Percentiles rank a stretch among this genome's conserved stretches.
Evolutionary conservation across 1,284 basidiomycete genomes (phyloP).

Genomic region (Marasmius sp.): DNA sequence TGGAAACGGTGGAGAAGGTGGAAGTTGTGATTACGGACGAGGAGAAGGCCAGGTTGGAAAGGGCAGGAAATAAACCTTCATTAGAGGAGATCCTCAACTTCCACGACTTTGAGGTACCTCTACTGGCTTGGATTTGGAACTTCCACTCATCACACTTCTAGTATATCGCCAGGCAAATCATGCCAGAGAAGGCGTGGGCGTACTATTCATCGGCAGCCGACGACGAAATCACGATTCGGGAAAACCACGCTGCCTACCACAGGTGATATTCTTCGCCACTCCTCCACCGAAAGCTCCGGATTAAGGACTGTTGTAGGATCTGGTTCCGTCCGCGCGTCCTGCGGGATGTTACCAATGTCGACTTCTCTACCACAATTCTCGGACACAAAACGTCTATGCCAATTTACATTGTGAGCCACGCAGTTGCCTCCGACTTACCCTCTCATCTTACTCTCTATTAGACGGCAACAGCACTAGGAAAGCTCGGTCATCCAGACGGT

Average conservation of each 20-base stretch:
- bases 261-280: slow-evolving; percentile 41
- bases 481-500: slow-evolving; percentile 92
- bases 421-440: background rate
- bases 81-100: slow-evolving; percentile 82
- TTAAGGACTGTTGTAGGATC: slow-evolving; percentile 48
- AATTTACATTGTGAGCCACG: slow-evolving; percentile 64
- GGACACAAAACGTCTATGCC: slow-evolving; percentile 76
- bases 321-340: slow-evolving; percentile 94
- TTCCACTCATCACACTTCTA: background rate
- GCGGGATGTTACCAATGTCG: slow-evolving; percentile 79
- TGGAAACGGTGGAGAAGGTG: slow-evolving; percentile 56
- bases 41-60: slow-evolving; percentile 60
- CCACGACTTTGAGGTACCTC: slow-evolving; percentile 86
- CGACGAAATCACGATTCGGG: slow-evolving; percentile 85
- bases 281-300: background rate
- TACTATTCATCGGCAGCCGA: slow-evolving; percentile 88
- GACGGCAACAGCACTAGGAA: slow-evolving; percentile 81
- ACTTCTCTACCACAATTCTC: slow-evolving; percentile 82
- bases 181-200: slow-evolving; percentile 85
- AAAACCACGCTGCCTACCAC: slow-evolving; percentile 88
- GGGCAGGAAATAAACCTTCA: slow-evolving; percentile 54
- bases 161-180: slow-evolving; percentile 64
- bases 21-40: slow-evolving; percentile 57
- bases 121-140: background rate
- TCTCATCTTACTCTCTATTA: slow-evolving; percentile 21